These are phyloP conservation scores for Suillus plorans DNA, from an alignment of 768 basidiomycete species.

Conservation along the genomic window DNA sequence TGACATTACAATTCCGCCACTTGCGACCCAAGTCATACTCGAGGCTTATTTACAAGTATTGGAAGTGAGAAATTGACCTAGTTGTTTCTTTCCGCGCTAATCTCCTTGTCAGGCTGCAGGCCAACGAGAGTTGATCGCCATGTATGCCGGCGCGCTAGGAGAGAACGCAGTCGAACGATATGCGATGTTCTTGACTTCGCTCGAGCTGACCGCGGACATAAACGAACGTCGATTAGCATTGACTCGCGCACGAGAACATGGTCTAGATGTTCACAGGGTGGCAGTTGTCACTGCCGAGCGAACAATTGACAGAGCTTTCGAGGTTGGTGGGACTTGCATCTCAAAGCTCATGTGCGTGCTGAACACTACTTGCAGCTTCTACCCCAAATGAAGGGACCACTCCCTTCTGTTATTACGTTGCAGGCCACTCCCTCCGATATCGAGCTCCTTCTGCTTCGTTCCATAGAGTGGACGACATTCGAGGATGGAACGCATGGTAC, in stretches of 20 bases:
- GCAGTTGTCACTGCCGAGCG: constrained; percentile 79
- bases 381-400: constrained; percentile 51
- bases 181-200: constrained; percentile 82
- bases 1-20: constrained; percentile 67
- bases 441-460: constrained; percentile 72
- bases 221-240: constrained; percentile 70
- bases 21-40: constrained; percentile 77
- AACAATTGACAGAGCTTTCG: constrained; percentile 70
- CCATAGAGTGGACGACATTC: constrained; percentile 93
- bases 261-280: constrained; percentile 78
- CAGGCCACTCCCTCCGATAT: constrained; percentile 56
- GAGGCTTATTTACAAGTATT: constrained; percentile 88
- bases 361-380: neutral
- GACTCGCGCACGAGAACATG: constrained; percentile 76
- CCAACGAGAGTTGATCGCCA: constrained; percentile 82
- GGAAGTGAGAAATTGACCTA: constrained; percentile 50
- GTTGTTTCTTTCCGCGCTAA: neutral
- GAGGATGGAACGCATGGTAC: constrained; percentile 68
- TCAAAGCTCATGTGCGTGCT: neutral
- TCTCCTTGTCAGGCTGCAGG: constrained; percentile 55
- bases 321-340: constrained; percentile 36
- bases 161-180: constrained; percentile 92
- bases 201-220: constrained; percentile 62
- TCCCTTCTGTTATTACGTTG: constrained; percentile 59
- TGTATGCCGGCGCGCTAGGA: constrained; percentile 90